Evolutionary conservation across 108 stramenopile genomes (phyloP).

Genomic region (Fistulifera pelliculosa): DNA sequence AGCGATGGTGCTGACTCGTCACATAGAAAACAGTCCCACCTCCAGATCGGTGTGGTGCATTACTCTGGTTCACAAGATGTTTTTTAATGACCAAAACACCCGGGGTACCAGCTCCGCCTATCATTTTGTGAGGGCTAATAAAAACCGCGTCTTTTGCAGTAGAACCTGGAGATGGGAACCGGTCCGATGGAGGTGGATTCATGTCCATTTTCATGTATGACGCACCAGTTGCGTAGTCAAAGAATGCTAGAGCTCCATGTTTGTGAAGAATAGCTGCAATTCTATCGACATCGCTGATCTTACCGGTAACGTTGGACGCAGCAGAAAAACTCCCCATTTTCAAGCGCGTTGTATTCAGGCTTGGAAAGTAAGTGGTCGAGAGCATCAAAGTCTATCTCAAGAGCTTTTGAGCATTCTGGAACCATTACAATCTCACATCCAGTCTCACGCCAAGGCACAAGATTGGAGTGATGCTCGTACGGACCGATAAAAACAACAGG

Average conservation of each 20-base stretch:
- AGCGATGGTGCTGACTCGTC: constrained; percentile 82
- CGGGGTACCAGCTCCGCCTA: constrained; percentile 81
- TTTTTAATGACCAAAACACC: constrained; percentile 89
- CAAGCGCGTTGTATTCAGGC: constrained; percentile 32
- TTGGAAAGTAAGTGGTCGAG: constrained; percentile 55
- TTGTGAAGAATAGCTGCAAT: constrained; percentile 74
- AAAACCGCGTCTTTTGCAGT: constrained; percentile 79
- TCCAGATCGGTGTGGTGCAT: constrained; percentile 59
- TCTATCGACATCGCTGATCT: constrained; percentile 67
- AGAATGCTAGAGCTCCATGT: constrained; percentile 84
- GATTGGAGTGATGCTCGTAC: constrained; percentile 96
- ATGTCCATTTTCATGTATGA: constrained; percentile 87
- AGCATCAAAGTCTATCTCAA: constrained; percentile 55
- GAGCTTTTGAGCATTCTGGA: constrained; percentile 27
- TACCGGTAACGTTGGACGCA: constrained; percentile 91
- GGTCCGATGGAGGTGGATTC: constrained; percentile 68
- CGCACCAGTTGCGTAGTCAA: constrained; percentile 96
- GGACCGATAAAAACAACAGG: constrained; percentile 88
- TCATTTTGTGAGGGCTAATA: constrained; percentile 74
- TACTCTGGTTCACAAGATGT: constrained; percentile 54
- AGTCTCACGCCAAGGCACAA: constrained; percentile 94
- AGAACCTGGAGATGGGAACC: constrained; percentile 38
- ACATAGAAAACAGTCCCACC: constrained; percentile 99
- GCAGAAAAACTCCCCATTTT: constrained; percentile 88
- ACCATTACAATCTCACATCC: constrained; percentile 59